Evolutionary conservation across 1,139 yeast species (phyloP), one percentile per base, ranked within the genome.

Genomic region (Suhomyces taliae): DNA sequence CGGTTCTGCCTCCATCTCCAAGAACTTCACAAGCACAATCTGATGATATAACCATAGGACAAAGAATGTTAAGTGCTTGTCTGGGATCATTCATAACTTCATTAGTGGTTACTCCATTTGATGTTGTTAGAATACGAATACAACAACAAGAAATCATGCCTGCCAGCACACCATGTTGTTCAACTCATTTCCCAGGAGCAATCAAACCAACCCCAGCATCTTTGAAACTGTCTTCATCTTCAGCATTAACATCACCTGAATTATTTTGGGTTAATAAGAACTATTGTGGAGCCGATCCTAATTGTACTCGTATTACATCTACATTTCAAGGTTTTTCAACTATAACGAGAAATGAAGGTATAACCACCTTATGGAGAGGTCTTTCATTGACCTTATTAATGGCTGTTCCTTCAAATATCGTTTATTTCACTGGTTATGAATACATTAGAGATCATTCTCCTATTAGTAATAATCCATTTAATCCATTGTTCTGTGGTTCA

Each of bases 351-450:
- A 73, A 79, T 39, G 99, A 93, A 65, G 99, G 99, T 0, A 34
- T 82, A 0, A 49, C 76, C 1, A 85, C 97, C 0, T 72, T 95
- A 19, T 93, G 97, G 95, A 72, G 99, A 43, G 99, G 99, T 0
- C 76, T 95, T 34, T 81, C 95, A 0, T 66, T 93, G 29, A 90
- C 96, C 0, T 68, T 93, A 29, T 54, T 90, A 24, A 95, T 93
- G 96, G 90, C 97, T 0, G 73, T 91, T 0, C 99, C 99, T 0
- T 81, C 97, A 1, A 93, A 91, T 59, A 88, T 93, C 48, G 93
- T 93, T 7, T 95, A 93, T 62, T 93, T 90, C 67, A 87, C 96
- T 3, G 97, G 98, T 0, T 93, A 93, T 62, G 99, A 93, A 58
- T 80, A 86, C 51, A 71, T 91, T 40, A 70, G 96, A 54, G 97